These are phyloP conservation scores for Posidonia australis DNA, from an alignment of 106 monocot species.

Conservation along the genomic window DNA sequence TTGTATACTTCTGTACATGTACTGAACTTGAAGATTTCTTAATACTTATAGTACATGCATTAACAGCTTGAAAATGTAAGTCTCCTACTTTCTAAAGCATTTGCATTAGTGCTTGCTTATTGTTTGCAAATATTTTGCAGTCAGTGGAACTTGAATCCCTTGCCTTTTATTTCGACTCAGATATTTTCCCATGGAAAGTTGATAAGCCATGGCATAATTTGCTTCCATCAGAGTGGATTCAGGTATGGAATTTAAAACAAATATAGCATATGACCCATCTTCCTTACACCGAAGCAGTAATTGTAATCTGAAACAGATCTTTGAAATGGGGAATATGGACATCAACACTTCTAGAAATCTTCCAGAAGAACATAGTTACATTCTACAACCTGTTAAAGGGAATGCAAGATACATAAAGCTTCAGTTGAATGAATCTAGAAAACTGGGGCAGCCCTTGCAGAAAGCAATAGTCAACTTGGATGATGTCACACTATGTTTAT, in stretches of 20 bases:
- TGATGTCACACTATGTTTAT: conserved; percentile 82
- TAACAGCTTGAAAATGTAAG: too few relatives aligned
- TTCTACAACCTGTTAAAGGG: conserved; percentile 88
- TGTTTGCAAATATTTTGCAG: conserved; percentile 35
- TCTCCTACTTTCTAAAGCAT: neutral
- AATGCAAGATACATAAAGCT: conserved; percentile 85
- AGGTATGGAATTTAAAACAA: conserved; percentile 33
- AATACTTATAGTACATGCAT: too few relatives aligned
- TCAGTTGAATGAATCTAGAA: conserved; percentile 42
- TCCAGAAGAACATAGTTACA: conserved; percentile 54
- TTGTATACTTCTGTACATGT: too few relatives aligned
- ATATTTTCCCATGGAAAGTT: conserved; percentile 69
- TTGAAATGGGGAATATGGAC: conserved; percentile 46
- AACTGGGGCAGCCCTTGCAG: conserved; percentile 60
- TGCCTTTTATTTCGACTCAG: conserved; percentile 91
- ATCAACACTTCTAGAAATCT: conserved; percentile 10
- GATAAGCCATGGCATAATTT: conserved; percentile 76
- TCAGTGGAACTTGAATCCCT: conserved; percentile 86
- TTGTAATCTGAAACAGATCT: conserved; percentile 34
- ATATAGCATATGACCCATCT: neutral
- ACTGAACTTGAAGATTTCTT: too few relatives aligned
- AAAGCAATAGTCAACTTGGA: conserved; percentile 72
- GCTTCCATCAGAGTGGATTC: conserved; percentile 76
- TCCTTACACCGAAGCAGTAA: neutral
- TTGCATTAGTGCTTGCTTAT: neutral